These are phyloP conservation scores for Acer campestre DNA, from an alignment of 345 rosid species.

Conservation along the genomic window DNA sequence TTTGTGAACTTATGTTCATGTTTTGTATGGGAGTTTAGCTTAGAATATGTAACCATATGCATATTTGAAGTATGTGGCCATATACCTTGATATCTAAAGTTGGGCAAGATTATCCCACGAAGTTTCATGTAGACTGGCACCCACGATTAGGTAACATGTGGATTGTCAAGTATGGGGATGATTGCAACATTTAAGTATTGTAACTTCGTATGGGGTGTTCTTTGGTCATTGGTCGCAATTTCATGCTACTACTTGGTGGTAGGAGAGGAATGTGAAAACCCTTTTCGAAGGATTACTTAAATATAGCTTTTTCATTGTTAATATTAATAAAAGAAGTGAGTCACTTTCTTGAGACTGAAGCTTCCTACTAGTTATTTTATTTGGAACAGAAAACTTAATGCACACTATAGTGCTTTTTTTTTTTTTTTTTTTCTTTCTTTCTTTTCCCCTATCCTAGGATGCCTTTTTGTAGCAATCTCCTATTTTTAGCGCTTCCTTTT, in stretches of 20 bases:
- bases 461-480: not conserved
- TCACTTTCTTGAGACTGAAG: slow-evolving; percentile 8
- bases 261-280: not conserved
- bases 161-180: not conserved
- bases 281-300: not conserved
- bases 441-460: not conserved
- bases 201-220: not conserved
- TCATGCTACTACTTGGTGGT: not conserved
- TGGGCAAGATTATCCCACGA: not conserved
- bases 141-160: not conserved
- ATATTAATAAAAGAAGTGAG: not conserved
- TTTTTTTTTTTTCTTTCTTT: not conserved
- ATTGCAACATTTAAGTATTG: not conserved
- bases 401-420: not conserved
- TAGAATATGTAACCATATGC: not conserved
- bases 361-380: not conserved
- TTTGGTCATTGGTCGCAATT: not conserved
- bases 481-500: not conserved
- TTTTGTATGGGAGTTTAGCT: not conserved
- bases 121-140: not conserved
- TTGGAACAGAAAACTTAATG: not conserved
- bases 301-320: not conserved
- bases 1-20: not conserved
- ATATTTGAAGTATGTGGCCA: no score
- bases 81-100: not conserved